A percentile compares a stretch with the other conserved stretches of the same genome.
Evolutionary conservation across 2,329 filamentous ascomycete species (phyloP).

Genomic region (Graphilbum ipis-grandicollis): DNA sequence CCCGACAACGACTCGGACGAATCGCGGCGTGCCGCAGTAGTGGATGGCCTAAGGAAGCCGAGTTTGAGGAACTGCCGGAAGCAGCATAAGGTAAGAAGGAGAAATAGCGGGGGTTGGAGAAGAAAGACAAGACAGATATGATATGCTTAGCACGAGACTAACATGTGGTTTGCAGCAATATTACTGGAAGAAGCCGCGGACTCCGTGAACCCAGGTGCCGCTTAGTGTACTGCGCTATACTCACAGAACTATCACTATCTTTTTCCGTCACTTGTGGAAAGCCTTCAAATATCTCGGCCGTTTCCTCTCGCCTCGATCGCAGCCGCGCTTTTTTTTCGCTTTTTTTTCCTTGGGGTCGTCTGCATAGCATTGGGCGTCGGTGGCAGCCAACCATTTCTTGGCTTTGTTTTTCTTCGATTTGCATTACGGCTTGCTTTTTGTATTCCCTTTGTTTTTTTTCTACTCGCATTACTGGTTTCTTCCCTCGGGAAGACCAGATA

Average conservation of each 20-base stretch:
- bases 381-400: neutral
- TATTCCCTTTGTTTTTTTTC: neutral
- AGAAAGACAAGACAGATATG: neutral
- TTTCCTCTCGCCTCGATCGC: too few relatives aligned
- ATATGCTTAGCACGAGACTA: slow-evolving; percentile 4
- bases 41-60: slow-evolving; percentile 73
- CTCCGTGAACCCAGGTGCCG: slow-evolving; percentile 23
- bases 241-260: neutral
- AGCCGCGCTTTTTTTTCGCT: neutral
- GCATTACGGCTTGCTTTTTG: too few relatives aligned
- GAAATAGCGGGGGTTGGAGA: neutral
- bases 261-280: too few relatives aligned
- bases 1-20: slow-evolving; percentile 72
- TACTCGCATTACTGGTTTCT: too few relatives aligned
- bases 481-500: too few relatives aligned
- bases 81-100: slow-evolving; percentile 75
- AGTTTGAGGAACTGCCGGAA: slow-evolving; percentile 81
- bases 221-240: neutral
- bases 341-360: neutral
- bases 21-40: slow-evolving; percentile 61
- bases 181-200: slow-evolving; percentile 49
- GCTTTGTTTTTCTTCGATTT: neutral
- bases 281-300: too few relatives aligned
- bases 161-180: slow-evolving; percentile 36
- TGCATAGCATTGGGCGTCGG: neutral